Percentiles rank a stretch among this genome's conserved stretches.
phyloP scores from a whole-genome alignment of 2,329 filamentous ascomycete genomes.

The Penicillium hordei region DNA sequence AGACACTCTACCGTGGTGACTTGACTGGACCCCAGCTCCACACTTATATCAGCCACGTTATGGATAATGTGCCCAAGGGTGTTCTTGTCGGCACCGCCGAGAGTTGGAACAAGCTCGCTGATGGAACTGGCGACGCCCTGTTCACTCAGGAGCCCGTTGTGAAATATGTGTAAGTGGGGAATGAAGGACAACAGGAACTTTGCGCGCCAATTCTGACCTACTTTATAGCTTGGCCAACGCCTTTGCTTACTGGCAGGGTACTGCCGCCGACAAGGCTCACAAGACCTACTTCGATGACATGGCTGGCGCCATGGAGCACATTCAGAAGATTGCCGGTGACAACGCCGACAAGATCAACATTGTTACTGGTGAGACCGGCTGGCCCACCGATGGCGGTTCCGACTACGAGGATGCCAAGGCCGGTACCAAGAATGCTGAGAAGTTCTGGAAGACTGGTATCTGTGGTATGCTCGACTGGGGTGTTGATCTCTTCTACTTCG shows the following conservation, averaged over 20 bases:
- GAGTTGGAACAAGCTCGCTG: slow-evolving; percentile 70
- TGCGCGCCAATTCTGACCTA: slow-evolving; percentile 26
- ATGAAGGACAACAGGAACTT: background rate
- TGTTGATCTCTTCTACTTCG: slow-evolving; percentile 70
- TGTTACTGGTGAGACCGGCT: slow-evolving; percentile 69
- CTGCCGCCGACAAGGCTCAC: slow-evolving; percentile 57
- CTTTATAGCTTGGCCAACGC: slow-evolving; percentile 58
- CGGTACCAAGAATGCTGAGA: slow-evolving; percentile 57
- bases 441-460: slow-evolving; percentile 62
- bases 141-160: slow-evolving; percentile 59
- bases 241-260: slow-evolving; percentile 72
- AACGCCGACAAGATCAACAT: slow-evolving; percentile 58
- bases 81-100: slow-evolving; percentile 67
- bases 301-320: slow-evolving; percentile 61
- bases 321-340: slow-evolving; percentile 59
- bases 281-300: slow-evolving; percentile 67
- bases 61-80: slow-evolving; percentile 51
- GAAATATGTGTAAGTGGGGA: slow-evolving; percentile 53
- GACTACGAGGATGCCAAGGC: slow-evolving; percentile 63
- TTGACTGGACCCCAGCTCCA: slow-evolving; percentile 62
- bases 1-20: slow-evolving; percentile 68
- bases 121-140: slow-evolving; percentile 63
- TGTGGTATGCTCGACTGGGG: slow-evolving; percentile 66
- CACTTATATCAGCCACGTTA: slow-evolving; percentile 62
- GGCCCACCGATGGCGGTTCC: slow-evolving; percentile 62